Evolutionary conservation across 208 protist genomes (phyloP).

Genomic region (Phytomonas sp.): DNA sequence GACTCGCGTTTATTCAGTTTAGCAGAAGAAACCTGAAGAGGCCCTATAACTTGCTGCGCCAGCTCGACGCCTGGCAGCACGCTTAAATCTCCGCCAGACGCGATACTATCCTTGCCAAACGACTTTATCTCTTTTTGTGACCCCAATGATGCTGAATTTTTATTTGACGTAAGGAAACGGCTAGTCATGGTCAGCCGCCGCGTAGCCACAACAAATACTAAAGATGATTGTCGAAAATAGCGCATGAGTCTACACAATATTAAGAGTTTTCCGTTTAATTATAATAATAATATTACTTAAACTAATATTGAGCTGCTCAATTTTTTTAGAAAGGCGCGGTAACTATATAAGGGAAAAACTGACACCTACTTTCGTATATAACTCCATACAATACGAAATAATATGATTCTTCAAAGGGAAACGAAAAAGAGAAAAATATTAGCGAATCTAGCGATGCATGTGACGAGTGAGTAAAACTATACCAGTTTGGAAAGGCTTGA

Average conservation of each 20-base stretch:
- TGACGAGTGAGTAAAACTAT: neutral
- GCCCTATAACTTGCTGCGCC: slow-evolving; percentile 32
- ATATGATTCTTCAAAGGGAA: neutral
- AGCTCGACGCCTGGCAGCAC: slow-evolving; percentile 46
- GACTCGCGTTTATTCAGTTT: slow-evolving; percentile 39
- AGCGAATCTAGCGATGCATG: neutral
- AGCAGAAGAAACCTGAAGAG: slow-evolving; percentile 39
- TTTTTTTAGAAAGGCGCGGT: neutral
- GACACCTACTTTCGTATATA: neutral
- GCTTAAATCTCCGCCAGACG: neutral
- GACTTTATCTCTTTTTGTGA: slow-evolving; percentile 2
- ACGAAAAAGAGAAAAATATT: slow-evolving; percentile 12
- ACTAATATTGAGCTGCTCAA: neutral
- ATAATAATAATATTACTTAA: neutral
- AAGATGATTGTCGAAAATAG: neutral
- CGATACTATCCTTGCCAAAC: neutral
- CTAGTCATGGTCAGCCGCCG: neutral
- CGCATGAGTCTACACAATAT: neutral
- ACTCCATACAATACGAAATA: neutral
- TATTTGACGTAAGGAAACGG: neutral
- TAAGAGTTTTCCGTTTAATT: neutral
- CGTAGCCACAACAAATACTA: neutral
- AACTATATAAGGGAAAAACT: neutral
- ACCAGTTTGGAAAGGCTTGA: neutral
- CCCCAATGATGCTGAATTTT: neutral